Evolutionary conservation across 2,329 filamentous ascomycete genomes (phyloP), one percentile per base, ranked within the genome.

Genomic region (Trichoderma hamatum): DNA sequence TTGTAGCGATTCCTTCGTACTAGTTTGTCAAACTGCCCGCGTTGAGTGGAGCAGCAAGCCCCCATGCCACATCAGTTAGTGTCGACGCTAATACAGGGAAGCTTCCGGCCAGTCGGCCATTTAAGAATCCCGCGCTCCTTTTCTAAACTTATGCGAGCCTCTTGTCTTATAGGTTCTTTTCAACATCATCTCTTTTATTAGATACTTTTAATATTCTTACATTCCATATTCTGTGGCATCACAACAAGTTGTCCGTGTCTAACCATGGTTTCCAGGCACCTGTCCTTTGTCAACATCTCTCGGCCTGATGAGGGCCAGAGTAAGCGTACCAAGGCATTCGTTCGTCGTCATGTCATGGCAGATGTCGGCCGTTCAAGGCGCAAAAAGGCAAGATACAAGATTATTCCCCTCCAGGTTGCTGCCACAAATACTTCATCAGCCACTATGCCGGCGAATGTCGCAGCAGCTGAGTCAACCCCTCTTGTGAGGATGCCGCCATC

Each of bases 301-400:
- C 62, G 55, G 5, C 62, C 62, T 13, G 62, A 65, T 6, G 62
- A 65, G n/a, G 13, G 62, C 26, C 62, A 52, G 3, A 56, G 62
- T 14, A 49, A 46, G 7, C 51, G 36, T 5, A 34, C 43, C 26
- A 24, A 56, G 7, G 26, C 62, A 28, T 34, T 26, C 2, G 34
- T 65, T 43, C 62, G 62, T n/a, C 62, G 62, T 13, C 62, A 65
- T 43, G 51, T 65, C 26, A 65, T 65, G 62, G 51, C 49, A 56
- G 51, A 65, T 21, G 51, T 65, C n/a, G 62, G 62, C 1, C 62
- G 62, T 11, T 43, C 32, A 14, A 65, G 36, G 26, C 62, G 62
- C 5, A 65, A 65, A 65, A 65, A 30, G 34, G 19, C 62, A 19
- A 32, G 24, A 26, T 65, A 32, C n/a, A 30, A 28, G 24, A 46